phyloP scores from a whole-genome alignment of 345 rosid species.

The Syzygium grande region DNA sequence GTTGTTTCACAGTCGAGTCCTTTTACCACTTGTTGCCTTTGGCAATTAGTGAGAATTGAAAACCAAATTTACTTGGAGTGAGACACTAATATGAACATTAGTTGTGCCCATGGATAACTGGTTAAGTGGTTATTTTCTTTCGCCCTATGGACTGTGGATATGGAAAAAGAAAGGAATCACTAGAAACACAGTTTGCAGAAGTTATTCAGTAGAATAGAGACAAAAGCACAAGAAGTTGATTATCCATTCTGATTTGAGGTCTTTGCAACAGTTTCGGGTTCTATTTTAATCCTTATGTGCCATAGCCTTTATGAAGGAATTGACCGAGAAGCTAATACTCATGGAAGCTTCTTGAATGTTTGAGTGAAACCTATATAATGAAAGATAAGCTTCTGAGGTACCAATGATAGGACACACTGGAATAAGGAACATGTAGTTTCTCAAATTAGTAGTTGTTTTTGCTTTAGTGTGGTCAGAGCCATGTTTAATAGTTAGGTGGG shows the following conservation, averaged over 20 bases:
- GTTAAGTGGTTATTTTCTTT: not conserved
- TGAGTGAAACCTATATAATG: not conserved
- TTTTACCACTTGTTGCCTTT: not conserved
- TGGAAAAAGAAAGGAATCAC: not conserved
- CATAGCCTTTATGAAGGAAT: not conserved
- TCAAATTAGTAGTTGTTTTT: not conserved
- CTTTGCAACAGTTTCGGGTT: not conserved
- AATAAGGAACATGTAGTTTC: no score
- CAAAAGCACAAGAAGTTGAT: not conserved
- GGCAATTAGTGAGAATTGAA: not conserved
- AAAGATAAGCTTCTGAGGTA: not conserved
- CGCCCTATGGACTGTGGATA: not conserved
- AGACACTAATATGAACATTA: not conserved
- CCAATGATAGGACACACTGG: not conserved
- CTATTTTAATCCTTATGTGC: not conserved
- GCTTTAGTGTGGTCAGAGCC: not conserved
- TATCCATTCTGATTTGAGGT: not conserved
- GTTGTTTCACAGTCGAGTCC: not conserved
- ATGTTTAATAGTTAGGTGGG: not conserved
- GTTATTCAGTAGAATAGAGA: not conserved
- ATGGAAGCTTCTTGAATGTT: not conserved
- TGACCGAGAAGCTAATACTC: no score
- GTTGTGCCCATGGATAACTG: not conserved
- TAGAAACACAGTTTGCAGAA: not conserved
- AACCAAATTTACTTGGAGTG: not conserved